Conservation (phyloP, 2,329 filamentous ascomycete species). For the Calonectria pteridis region DNA sequence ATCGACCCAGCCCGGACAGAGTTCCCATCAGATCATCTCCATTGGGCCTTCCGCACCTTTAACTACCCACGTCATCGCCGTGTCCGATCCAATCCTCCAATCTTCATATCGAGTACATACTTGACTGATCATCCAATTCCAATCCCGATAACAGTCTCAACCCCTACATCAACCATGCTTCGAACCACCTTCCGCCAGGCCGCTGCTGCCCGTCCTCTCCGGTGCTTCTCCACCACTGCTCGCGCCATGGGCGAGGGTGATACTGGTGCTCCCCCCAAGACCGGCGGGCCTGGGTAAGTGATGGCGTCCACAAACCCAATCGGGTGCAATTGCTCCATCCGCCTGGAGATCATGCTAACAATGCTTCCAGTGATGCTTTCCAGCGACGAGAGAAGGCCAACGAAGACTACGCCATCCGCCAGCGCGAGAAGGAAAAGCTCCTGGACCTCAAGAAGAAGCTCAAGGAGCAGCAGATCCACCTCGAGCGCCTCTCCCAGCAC, state of each 20-base stretch:
- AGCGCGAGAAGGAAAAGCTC: constrained; percentile 94
- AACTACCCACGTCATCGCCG: constrained; percentile 43
- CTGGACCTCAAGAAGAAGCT: constrained; percentile 80
- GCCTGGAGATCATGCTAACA: neutral
- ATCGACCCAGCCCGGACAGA: constrained; percentile 9
- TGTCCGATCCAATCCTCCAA: constrained; percentile 21
- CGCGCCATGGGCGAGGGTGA: constrained; percentile 78
- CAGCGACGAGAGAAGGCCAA: constrained; percentile 89
- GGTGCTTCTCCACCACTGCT: constrained; percentile 73
- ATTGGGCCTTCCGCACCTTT: constrained; percentile 32
- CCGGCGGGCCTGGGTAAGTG: constrained; percentile 66
- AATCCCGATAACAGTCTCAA: constrained; percentile 16
- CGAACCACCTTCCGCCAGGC: constrained; percentile 72
- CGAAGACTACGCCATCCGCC: constrained; percentile 87
- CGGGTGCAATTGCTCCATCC: constrained; percentile 12
- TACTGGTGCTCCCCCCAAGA: constrained; percentile 70
- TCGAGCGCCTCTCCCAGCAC: constrained; percentile 87
- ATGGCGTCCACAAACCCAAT: constrained; percentile 1
- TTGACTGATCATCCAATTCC: constrained; percentile 25
- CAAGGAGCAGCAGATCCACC: constrained; percentile 81
- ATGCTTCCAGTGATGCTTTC: constrained; percentile 81
- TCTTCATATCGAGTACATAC: constrained; percentile 28
- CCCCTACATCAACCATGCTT: constrained; percentile 67
- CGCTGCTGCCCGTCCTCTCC: constrained; percentile 66
- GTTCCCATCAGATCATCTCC: constrained; percentile 41